Evolutionary conservation across 2,329 filamentous ascomycete genomes (phyloP).

Genomic region (Capronia coronata): DNA sequence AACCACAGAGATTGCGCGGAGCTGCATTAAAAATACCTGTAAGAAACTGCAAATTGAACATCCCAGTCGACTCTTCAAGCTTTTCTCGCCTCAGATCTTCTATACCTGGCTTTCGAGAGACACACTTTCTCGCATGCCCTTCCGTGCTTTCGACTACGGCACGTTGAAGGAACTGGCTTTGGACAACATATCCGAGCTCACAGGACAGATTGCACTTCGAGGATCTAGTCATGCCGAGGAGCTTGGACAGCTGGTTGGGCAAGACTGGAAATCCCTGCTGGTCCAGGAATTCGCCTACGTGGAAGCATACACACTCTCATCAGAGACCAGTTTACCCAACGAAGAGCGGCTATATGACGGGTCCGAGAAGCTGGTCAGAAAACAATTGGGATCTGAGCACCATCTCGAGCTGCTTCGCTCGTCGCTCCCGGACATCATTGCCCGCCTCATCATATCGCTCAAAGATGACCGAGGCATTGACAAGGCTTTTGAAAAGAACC

Average conservation of each 20-base stretch:
- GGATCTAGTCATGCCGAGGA: constrained; percentile 58
- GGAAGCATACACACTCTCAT: constrained; percentile 75
- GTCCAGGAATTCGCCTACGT: constrained; percentile 66
- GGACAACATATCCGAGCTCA: constrained; percentile 68
- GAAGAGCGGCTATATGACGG: constrained; percentile 47
- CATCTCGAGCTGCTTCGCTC: constrained; percentile 59
- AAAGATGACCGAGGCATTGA: constrained; percentile 72
- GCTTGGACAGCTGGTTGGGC: constrained; percentile 54
- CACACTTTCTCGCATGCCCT: constrained; percentile 67
- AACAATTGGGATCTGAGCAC: constrained; percentile 58
- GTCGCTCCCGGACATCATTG: constrained; percentile 71
- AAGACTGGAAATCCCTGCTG: constrained; percentile 54
- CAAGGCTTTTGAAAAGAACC: constrained; percentile 56
- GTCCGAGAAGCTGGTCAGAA: constrained; percentile 60
- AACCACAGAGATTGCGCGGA: constrained; percentile 63
- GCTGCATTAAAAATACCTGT: constrained; percentile 64
- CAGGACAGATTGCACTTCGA: constrained; percentile 76
- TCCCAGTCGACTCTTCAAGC: constrained; percentile 64
- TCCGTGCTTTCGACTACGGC: constrained; percentile 72
- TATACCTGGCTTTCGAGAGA: constrained; percentile 79
- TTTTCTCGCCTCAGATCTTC: constrained; percentile 83
- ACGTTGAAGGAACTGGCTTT: constrained; percentile 61
- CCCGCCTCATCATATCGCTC: constrained; percentile 67
- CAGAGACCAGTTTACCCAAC: constrained; percentile 54
- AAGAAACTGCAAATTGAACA: constrained; percentile 56